A percentile compares a stretch with the other conserved stretches of the same genome.
Conservation (phyloP, 2,329 filamentous ascomycete species). For the Torrubiella hemipterigena region DNA sequence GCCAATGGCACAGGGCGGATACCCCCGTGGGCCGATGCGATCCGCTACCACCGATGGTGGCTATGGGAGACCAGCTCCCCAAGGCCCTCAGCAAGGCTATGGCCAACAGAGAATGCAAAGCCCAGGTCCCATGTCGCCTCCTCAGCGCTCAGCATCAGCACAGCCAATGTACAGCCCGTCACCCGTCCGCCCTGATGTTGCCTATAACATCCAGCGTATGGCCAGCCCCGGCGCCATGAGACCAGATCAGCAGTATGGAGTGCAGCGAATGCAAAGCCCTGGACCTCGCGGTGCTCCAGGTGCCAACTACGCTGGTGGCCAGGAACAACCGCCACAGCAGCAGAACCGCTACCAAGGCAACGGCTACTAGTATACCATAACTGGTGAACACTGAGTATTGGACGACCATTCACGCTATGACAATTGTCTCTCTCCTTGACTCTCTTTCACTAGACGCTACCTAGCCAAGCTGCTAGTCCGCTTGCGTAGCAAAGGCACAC, state of each 20-base stretch:
- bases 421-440: no score
- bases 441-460: no score
- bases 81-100: constrained; percentile 7
- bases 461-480: no score
- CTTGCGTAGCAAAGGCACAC: no score
- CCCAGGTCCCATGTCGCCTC: constrained; percentile 4
- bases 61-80: constrained; percentile 7
- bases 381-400: no score
- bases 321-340: no score
- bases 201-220: constrained; percentile 3
- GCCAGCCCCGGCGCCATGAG: constrained; percentile 6
- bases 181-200: no score
- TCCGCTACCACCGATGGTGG: constrained; percentile 4
- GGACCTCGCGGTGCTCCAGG: not conserved
- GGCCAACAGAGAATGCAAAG: constrained; percentile 8
- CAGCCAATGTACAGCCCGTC: no score
- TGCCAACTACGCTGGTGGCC: constrained; percentile 1
- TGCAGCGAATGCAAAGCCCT: constrained; percentile 5
- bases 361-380: no score
- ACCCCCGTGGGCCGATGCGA: constrained; percentile 1
- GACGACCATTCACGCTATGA: no score
- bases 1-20: not conserved
- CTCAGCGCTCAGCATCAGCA: constrained; percentile 1
- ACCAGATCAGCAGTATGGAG: constrained; percentile 3
- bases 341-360: constrained; percentile 4